Evolutionary conservation across 2,329 filamentous ascomycete species (phyloP).

Genomic region (Ciborinia camelliae): DNA sequence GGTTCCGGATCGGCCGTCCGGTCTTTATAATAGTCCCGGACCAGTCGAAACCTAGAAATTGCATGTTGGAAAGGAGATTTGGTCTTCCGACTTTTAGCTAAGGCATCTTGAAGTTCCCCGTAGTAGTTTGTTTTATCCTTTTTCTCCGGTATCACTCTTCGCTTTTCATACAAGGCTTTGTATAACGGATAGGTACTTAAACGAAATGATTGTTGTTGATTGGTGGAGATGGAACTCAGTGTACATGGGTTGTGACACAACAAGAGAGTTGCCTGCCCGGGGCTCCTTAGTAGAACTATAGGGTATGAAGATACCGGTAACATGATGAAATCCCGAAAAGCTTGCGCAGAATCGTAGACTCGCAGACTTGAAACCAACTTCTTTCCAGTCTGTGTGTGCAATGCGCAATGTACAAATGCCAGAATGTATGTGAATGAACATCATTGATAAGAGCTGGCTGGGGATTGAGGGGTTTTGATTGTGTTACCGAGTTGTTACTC

Average conservation of each 20-base stretch:
- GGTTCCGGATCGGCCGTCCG: not conserved
- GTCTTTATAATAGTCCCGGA: not conserved
- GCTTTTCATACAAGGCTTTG: too few species aligned
- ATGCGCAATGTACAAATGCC: not conserved
- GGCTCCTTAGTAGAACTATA: not conserved
- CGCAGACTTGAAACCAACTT: too few species aligned
- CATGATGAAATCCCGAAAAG: not conserved
- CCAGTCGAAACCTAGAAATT: not conserved
- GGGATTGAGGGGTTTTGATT: not conserved
- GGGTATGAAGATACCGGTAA: not conserved
- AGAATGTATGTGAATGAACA: not conserved
- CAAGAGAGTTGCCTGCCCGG: not conserved
- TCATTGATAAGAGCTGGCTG: not conserved
- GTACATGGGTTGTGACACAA: not conserved
- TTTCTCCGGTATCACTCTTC: not conserved
- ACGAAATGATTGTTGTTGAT: not conserved
- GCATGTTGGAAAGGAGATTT: not conserved
- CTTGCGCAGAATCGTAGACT: too few species aligned
- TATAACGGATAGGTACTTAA: not conserved
- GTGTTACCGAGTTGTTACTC: not conserved
- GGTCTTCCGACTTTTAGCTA: not conserved
- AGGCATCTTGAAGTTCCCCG: not conserved
- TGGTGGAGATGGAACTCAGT: not conserved
- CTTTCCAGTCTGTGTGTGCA: not conserved
- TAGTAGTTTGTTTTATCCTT: not conserved